A percentile compares a stretch with the other conserved stretches of the same genome.
These are phyloP conservation scores for Yueomyces sp. DNA, from an alignment of 805 yeast species.

Conservation along the genomic window DNA sequence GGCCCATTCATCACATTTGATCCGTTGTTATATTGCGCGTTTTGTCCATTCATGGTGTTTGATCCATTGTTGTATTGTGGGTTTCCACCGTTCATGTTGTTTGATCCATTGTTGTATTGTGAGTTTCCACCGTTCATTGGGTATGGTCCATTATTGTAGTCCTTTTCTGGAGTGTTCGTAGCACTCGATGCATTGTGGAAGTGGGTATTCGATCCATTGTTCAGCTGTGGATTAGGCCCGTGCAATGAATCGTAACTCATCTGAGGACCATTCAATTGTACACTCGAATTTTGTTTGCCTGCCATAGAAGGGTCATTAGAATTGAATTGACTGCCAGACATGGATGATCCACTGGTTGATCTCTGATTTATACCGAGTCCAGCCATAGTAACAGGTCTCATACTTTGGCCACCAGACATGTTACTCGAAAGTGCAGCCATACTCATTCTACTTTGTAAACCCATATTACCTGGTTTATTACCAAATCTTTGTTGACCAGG, in stretches of 20 bases:
- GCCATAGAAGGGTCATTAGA: too few species aligned
- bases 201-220: too few species aligned
- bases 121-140: too few species aligned
- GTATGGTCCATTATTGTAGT: background rate
- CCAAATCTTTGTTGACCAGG: constrained; percentile 3
- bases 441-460: constrained; percentile 22
- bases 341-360: background rate
- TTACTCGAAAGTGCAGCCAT: constrained; percentile 1
- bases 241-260: too few species aligned
- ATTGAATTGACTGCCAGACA: background rate
- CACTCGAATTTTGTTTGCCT: too few species aligned
- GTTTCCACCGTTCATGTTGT: background rate
- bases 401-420: background rate
- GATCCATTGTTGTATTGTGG: too few species aligned
- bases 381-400: background rate
- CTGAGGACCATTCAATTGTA: too few species aligned
- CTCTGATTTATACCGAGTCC: background rate
- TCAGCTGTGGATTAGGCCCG: too few species aligned
- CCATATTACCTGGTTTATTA: constrained; percentile 3
- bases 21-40: background rate
- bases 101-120: background rate
- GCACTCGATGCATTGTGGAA: too few species aligned
- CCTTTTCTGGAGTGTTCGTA: too few species aligned
- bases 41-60: background rate
- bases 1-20: background rate